Base-by-base conservation (phyloP, 2,329 filamentous ascomycete species). In the Venturiaceae sp. region DNA sequence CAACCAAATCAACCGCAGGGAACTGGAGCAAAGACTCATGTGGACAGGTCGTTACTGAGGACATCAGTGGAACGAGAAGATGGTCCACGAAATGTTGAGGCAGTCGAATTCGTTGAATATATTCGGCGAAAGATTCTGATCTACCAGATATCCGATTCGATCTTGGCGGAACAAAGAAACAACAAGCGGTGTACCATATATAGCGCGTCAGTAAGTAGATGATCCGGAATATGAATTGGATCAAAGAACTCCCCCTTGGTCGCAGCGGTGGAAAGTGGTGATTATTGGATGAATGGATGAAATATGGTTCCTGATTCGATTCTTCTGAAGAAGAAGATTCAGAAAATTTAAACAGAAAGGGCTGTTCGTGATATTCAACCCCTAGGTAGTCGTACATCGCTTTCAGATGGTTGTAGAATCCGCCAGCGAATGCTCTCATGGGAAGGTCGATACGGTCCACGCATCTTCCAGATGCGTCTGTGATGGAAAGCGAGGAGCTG, bases 301-400 rank as follows among this genome's bases (percentile, higher is more conserved):
- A 80, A 65, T 81, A 80, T 21, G 72, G 68, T 37, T 60, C 32
- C 53, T 63, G 23, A 3, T 13, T 46, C 57, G 60, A 58, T 28
- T 59, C 55, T 32, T 56, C 33, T 23, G 32, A 23, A 23, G 54
- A 60, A 19, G 52, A 60, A 6, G 47, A 52, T n/a, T 58, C 59
- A 11, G 78, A 73, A 59, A 83, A 80, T 39, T 74, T 74, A 65
- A 80, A 85, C 2, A 83, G 67, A 62, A 83, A 83, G 16, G 71
- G 73, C 57, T 80, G 74, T 13, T 74, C 69, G 41, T 76, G 73
- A 60, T 81, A 80, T 5, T 69, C 68, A 13, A 85, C 71, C 2
- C 71, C 74, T 3, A 85, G 68, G 62, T 82, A 72, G 28, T 78
- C 71, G 66, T 84, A 84, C 77, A 85, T 80, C 28, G 73, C 71